Conservation (phyloP, 2,329 filamentous ascomycete genomes). For the Colletotrichum sp. region DNA sequence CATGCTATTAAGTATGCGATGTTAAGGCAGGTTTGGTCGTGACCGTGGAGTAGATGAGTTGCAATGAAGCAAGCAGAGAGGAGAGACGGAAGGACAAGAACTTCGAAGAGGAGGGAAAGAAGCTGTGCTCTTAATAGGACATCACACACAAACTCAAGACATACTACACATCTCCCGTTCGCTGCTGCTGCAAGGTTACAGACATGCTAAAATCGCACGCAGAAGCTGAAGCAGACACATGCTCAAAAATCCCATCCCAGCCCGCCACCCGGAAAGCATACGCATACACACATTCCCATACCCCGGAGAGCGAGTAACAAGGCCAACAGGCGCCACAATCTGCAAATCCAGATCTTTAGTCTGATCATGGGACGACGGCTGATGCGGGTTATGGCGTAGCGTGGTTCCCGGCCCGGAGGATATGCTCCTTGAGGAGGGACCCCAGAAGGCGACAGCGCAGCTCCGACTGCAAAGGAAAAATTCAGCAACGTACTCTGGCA, state of each 20-base stretch:
- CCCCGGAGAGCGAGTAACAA: not conserved
- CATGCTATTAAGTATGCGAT: not conserved
- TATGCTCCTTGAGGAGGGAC: not conserved
- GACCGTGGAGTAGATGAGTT: not conserved
- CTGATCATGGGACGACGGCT: not conserved
- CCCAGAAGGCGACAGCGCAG: not conserved
- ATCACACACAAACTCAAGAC: not conserved
- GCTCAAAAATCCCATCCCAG: not conserved
- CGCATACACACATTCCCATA: not conserved
- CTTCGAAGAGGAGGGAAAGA: not conserved
- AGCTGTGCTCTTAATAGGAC: not conserved
- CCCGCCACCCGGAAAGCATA: not conserved
- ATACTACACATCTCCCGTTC: not conserved
- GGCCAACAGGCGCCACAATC: not conserved
- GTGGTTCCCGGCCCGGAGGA: not conserved
- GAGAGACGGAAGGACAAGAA: not conserved
- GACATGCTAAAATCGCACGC: not conserved
- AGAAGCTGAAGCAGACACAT: not conserved
- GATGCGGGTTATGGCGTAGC: not conserved
- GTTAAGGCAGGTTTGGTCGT: not conserved
- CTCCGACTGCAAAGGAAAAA: not conserved
- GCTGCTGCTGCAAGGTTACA: not conserved
- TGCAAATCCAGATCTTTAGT: not conserved
- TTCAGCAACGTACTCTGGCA: not conserved
- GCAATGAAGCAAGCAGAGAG: not conserved